Evolutionary conservation across 257 asterid genomes (phyloP).

Genomic region (Coffea eugenioides): DNA sequence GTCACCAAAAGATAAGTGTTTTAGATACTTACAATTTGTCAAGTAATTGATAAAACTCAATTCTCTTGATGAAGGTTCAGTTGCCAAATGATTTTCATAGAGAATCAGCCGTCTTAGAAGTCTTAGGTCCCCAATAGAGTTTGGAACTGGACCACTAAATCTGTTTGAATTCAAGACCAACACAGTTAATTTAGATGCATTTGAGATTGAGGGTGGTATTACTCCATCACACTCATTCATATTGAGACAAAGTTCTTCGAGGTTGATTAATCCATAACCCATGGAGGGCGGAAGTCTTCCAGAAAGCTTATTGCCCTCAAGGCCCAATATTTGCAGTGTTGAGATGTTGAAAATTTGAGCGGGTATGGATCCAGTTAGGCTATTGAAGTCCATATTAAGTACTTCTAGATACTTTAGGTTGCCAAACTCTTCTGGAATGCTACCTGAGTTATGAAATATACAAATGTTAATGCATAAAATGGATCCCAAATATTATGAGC

Average conservation of each 20-base stretch:
- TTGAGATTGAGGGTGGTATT: background rate
- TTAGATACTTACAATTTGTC: background rate
- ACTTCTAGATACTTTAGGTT: background rate
- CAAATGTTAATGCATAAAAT: too few relatives aligned
- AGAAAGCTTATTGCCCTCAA: background rate
- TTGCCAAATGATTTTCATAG: background rate
- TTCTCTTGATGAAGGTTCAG: background rate
- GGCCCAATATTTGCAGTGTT: background rate
- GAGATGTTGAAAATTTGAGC: conserved; percentile 20
- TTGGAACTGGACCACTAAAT: conserved; percentile 26
- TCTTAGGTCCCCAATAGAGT: conserved; percentile 10
- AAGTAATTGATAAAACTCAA: background rate
- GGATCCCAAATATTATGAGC: too few relatives aligned
- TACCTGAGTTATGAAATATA: background rate
- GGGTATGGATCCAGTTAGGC: conserved; percentile 17
- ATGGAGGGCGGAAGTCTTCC: conserved; percentile 12
- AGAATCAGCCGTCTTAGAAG: background rate
- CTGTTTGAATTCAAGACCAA: conserved; percentile 2
- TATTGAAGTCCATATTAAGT: background rate
- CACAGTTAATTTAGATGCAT: background rate
- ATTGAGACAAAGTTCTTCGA: background rate
- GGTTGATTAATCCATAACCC: conserved; percentile 13
- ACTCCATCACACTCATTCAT: background rate
- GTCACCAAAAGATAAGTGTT: background rate
- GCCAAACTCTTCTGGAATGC: conserved; percentile 15